phyloP scores from a whole-genome alignment of 2,329 filamentous ascomycete species.

The Ophiocordyceps sinensis region DNA sequence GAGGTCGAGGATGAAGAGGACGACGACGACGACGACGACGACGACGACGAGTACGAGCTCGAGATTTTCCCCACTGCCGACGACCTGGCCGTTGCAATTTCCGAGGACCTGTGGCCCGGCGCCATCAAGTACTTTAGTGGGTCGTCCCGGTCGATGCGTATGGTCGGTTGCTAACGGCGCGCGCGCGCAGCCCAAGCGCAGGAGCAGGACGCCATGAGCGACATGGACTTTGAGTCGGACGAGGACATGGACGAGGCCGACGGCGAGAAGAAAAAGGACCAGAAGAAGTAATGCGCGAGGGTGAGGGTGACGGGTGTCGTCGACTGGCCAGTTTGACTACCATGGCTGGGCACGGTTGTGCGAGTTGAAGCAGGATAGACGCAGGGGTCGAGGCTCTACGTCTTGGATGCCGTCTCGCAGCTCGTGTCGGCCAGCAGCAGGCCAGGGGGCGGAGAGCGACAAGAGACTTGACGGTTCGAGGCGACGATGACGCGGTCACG shows the following conservation, averaged over 20 bases:
- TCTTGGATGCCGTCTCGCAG: too few relatives aligned
- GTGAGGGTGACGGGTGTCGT: background rate
- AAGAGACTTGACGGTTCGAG: too few relatives aligned
- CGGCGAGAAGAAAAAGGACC: slow-evolving; percentile 17
- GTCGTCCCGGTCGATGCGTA: slow-evolving; percentile 17
- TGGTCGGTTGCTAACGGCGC: background rate
- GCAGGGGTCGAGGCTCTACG: too few relatives aligned
- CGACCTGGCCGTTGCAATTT: slow-evolving; percentile 63
- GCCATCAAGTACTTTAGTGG: slow-evolving; percentile 86
- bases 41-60: slow-evolving; percentile 49
- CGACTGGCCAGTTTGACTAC: background rate
- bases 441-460: too few relatives aligned
- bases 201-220: slow-evolving; percentile 51
- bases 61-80: slow-evolving; percentile 86
- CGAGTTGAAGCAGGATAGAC: too few relatives aligned
- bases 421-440: too few relatives aligned
- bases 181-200: slow-evolving; percentile 30
- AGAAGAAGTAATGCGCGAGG: background rate
- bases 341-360: background rate
- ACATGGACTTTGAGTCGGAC: slow-evolving; percentile 51
- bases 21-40: slow-evolving; percentile 45
- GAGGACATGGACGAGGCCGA: slow-evolving; percentile 25
- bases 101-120: slow-evolving; percentile 78
- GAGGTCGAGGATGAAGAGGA: slow-evolving; percentile 34
- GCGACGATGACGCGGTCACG: too few relatives aligned